Conservation (phyloP, 2,329 filamentous ascomycete genomes). For the Chrysoporthe deuterocubensis region DNA sequence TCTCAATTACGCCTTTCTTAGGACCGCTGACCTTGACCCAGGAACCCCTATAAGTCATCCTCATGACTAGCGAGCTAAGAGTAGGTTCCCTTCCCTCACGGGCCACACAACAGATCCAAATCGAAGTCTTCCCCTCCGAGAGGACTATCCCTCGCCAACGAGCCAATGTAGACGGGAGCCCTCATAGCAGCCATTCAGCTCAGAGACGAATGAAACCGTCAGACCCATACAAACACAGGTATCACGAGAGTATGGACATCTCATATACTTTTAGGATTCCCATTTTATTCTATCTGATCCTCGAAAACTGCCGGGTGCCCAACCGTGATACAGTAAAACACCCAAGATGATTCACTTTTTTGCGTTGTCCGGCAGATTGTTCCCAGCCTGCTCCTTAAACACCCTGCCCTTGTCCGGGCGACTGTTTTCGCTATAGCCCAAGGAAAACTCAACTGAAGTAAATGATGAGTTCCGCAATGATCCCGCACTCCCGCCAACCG, state of each 20-base stretch:
- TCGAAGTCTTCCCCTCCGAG: too few species aligned
- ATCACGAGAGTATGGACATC: neutral
- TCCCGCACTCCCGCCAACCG: conserved; percentile 6
- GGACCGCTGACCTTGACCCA: neutral
- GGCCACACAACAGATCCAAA: too few species aligned
- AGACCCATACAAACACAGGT: neutral
- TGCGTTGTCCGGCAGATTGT: neutral
- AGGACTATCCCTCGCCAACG: too few species aligned
- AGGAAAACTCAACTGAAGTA: neutral
- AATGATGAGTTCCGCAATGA: conserved; percentile 9
- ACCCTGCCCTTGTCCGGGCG: conserved; percentile 15
- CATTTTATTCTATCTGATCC: conserved; percentile 1
- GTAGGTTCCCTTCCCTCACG: neutral
- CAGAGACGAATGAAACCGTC: too few species aligned
- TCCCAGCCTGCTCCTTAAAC: conserved; percentile 24
- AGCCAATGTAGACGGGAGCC: too few species aligned
- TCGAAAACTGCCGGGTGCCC: neutral
- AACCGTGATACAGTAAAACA: neutral
- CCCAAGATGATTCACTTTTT: neutral
- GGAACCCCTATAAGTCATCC: too few species aligned
- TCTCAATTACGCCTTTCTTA: neutral
- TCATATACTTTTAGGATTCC: neutral
- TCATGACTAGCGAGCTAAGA: too few species aligned
- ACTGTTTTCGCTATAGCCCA: conserved; percentile 4
- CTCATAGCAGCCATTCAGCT: too few species aligned